Evolutionary conservation across 2,329 filamentous ascomycete species (phyloP).

Genomic region (Dichotomopilus funicola): DNA sequence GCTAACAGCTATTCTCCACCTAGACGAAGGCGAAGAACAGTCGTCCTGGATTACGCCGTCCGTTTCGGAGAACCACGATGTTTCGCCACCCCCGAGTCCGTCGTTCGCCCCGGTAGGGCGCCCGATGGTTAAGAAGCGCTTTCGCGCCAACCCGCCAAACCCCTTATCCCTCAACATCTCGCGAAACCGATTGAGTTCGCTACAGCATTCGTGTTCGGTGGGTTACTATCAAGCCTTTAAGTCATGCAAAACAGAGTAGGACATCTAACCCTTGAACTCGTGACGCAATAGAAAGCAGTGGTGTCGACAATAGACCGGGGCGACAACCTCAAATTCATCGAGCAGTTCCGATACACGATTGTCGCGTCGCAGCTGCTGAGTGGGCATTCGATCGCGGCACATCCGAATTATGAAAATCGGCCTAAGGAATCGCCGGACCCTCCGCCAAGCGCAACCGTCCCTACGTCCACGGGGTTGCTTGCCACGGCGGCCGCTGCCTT

Average conservation of each 20-base stretch:
- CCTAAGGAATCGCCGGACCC: slow-evolving; percentile 16
- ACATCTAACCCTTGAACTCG: slow-evolving; percentile 13
- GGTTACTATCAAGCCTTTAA: slow-evolving; percentile 19
- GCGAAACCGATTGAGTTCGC: slow-evolving; percentile 35
- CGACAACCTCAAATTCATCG: slow-evolving; percentile 79
- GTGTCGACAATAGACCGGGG: slow-evolving; percentile 66
- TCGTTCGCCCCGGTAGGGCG: slow-evolving; percentile 52
- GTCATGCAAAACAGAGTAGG: not conserved
- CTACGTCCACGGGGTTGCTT: slow-evolving; percentile 38
- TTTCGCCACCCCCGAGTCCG: slow-evolving; percentile 43
- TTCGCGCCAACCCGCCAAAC: slow-evolving; percentile 42
- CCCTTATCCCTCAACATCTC: slow-evolving; percentile 39
- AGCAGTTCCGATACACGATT: slow-evolving; percentile 89
- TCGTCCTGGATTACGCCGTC: slow-evolving; percentile 42
- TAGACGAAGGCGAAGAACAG: slow-evolving; percentile 46
- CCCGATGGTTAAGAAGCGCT: slow-evolving; percentile 47
- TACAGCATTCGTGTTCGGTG: slow-evolving; percentile 48
- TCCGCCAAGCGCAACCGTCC: slow-evolving; percentile 24
- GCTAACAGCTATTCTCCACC: slow-evolving; percentile 17
- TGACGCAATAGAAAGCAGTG: slow-evolving; percentile 51
- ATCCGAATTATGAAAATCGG: slow-evolving; percentile 28
- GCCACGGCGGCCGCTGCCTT: slow-evolving; percentile 59
- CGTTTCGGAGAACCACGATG: slow-evolving; percentile 28
- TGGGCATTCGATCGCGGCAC: slow-evolving; percentile 53
- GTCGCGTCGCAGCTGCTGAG: slow-evolving; percentile 85